A percentile compares a stretch with the other conserved stretches of the same genome.
These are phyloP conservation scores for Dryas integrifolia DNA, from an alignment of 331 rosid genomes.

Conservation along the genomic window DNA sequence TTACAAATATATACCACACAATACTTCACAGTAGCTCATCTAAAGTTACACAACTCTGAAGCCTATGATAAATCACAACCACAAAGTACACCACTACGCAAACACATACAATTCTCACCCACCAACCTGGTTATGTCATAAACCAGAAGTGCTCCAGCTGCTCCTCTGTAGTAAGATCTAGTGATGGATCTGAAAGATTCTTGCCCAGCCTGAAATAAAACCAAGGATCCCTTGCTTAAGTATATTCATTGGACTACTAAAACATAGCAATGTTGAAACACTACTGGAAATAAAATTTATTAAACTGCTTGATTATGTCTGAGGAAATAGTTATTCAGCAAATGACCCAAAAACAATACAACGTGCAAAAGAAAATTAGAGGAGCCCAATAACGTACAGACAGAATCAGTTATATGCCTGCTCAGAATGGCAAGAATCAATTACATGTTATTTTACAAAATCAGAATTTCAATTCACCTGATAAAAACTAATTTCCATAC, in stretches of 20 bases:
- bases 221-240: constrained; percentile 14
- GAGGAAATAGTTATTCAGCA: background rate
- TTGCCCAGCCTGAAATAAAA: constrained; percentile 81
- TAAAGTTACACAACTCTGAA: background rate
- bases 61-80: background rate
- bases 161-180: constrained; percentile 92
- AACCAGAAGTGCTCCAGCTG: constrained; percentile 92
- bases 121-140: constrained; percentile 92
- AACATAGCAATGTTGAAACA: background rate
- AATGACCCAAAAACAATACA: background rate
- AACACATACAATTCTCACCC: background rate
- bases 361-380: background rate
- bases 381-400: background rate
- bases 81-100: background rate
- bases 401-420: background rate
- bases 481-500: too few relatives aligned
- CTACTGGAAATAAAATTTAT: background rate
- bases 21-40: background rate
- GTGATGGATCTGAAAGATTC: constrained; percentile 95
- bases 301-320: background rate
- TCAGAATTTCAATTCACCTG: too few relatives aligned
- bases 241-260: background rate
- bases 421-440: too few relatives aligned
- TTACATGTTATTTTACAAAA: too few relatives aligned
- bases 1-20: background rate